Evolutionary conservation across 1,284 basidiomycete species (phyloP), one percentile per base, ranked within the genome.

Genomic region (Ceratobasidium sp.): DNA sequence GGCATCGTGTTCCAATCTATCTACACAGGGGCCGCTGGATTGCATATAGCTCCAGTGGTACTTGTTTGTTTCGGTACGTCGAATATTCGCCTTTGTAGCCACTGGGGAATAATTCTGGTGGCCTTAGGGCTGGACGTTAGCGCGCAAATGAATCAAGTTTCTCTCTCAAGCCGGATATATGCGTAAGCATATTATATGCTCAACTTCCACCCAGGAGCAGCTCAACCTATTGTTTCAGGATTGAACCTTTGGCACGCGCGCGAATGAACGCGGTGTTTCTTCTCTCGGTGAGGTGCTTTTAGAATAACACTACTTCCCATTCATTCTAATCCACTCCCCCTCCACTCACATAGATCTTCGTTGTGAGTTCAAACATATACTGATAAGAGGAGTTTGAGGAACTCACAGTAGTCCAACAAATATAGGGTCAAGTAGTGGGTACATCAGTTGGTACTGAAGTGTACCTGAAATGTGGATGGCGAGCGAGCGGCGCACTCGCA

Each of bases 251-350:
- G 33, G 91, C 92, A 3, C 85, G 91, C 55, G 87, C 92, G 2
- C 87, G 92, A n/a, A 80, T 93, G 33, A 93, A 93, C 79, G 91
- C 92, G 1, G 86, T 92, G 42, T 88, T 89, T 71, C 88, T 93
- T 58, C 85, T 93, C 64, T 89, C 89, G 13, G 90, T 90, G 81
- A 79, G 85, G 82, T 10, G 81, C 75, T 15, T 9, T n/a, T 4
- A 26, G 10, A 23, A 68, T 20, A 83, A 82, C 69, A 70, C 78
- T 18, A 81, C n/a, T 81, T 12, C 82, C 1, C 46, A 39, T 26
- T 28, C n/a, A n/a, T 42, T 49, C 33, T 51, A 13, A 61, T 51
- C 28, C 40, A 39, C 46, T 46, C 60, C 55, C 61, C n/a, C 49
- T 42, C 61, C 56, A n/a, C 46, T 55, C 39, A 10, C 42, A 23